These are phyloP conservation scores for Ustilaginoidea virens DNA, from an alignment of 2,329 filamentous ascomycete genomes.

Conservation along the genomic window DNA sequence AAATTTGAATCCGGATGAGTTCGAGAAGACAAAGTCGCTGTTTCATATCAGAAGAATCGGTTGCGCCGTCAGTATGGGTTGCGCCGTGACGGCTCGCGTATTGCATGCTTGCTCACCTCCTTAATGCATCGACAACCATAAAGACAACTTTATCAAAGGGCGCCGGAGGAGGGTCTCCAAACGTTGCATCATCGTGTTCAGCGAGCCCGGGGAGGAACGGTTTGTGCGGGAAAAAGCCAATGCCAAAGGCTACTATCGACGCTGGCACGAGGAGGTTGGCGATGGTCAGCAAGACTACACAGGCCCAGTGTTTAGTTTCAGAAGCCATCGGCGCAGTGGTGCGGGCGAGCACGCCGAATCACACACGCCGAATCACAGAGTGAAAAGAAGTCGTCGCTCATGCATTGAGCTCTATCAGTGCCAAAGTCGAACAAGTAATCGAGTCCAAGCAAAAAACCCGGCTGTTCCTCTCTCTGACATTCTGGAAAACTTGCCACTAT, in stretches of 20 bases:
- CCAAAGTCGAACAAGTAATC: too few relatives aligned
- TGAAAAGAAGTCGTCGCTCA: conserved; percentile 1
- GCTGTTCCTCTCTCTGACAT: too few relatives aligned
- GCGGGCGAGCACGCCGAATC: neutral
- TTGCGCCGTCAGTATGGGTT: too few relatives aligned
- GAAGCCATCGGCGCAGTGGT: conserved; percentile 11
- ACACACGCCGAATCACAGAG: too few relatives aligned
- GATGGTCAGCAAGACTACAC: conserved; percentile 34
- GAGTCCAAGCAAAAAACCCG: too few relatives aligned
- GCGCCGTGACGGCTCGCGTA: too few relatives aligned
- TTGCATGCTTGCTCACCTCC: conserved; percentile 67
- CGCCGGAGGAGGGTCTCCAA: conserved; percentile 42
- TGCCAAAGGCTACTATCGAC: conserved; percentile 63
- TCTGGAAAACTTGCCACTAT: too few relatives aligned
- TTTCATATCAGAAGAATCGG: too few relatives aligned
- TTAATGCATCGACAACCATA: conserved; percentile 92
- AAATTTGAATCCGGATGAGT: conserved; percentile 67
- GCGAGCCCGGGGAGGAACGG: conserved; percentile 80
- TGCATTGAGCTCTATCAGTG: neutral
- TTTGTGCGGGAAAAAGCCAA: conserved; percentile 96
- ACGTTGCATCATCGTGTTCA: conserved; percentile 40
- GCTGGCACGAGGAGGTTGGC: conserved; percentile 68
- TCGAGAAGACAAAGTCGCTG: conserved; percentile 85
- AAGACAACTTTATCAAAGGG: conserved; percentile 85
- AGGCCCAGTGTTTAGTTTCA: conserved; percentile 12